Conservation (phyloP, 305 asterid genomes). For the Plantago coronopus region DNA sequence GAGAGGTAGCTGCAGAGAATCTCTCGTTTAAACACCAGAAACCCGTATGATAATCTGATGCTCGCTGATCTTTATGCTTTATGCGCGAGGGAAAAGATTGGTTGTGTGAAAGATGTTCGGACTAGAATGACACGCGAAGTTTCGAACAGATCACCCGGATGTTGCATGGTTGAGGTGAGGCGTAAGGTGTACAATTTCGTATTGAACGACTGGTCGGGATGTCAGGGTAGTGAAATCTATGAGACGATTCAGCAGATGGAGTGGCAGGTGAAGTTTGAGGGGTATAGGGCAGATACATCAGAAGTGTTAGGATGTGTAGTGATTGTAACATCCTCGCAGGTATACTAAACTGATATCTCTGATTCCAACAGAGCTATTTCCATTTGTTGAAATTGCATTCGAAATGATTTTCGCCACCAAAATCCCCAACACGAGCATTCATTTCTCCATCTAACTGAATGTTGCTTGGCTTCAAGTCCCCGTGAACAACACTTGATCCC, state of each 20-base stretch:
- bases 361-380: slow-evolving; percentile 21
- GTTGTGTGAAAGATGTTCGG: slow-evolving; percentile 37
- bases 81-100: slow-evolving; percentile 54
- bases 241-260: slow-evolving; percentile 89
- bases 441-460: slow-evolving; percentile 8
- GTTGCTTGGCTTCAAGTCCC: no score
- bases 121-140: slow-evolving; percentile 41
- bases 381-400: neutral
- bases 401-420: slow-evolving; percentile 12
- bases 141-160: slow-evolving; percentile 44
- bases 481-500: neutral
- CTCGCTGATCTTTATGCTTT: slow-evolving; percentile 61
- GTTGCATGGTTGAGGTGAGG: slow-evolving; percentile 52
- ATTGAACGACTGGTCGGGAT: slow-evolving; percentile 47
- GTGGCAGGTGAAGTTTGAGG: slow-evolving; percentile 83
- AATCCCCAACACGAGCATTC: slow-evolving; percentile 12
- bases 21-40: slow-evolving; percentile 34
- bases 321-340: slow-evolving; percentile 82
- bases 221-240: slow-evolving; percentile 34
- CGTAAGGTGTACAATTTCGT: slow-evolving; percentile 51
- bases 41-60: slow-evolving; percentile 62
- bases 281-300: slow-evolving; percentile 63
- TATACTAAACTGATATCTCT: slow-evolving; percentile 60
- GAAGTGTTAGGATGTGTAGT: slow-evolving; percentile 72
- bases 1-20: slow-evolving; percentile 49